These are phyloP conservation scores for Rhododendron williamsianum DNA, from an alignment of 148 eudicot genomes.

Conservation along the genomic window DNA sequence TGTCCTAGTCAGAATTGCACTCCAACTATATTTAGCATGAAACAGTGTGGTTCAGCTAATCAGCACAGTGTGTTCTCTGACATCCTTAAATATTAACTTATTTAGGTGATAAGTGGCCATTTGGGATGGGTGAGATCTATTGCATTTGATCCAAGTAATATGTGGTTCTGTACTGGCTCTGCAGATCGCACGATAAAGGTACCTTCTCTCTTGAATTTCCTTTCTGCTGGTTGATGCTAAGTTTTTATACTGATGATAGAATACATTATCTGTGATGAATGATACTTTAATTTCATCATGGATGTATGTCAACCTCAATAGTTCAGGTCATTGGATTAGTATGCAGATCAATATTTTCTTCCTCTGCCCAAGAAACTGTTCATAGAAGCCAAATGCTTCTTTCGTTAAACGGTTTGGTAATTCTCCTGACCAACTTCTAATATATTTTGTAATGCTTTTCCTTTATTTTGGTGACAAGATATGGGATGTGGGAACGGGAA, in stretches of 20 bases:
- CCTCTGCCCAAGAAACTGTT: neutral
- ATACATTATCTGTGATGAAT: neutral
- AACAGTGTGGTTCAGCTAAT: neutral
- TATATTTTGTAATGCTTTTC: neutral
- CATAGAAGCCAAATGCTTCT: neutral
- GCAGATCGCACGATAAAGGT: slow-evolving; percentile 99
- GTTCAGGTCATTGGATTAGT: neutral
- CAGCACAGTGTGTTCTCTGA: neutral
- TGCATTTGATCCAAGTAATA: slow-evolving; percentile 92
- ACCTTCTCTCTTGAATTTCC: slow-evolving; percentile 4
- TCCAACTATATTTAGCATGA: neutral
- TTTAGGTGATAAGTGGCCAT: slow-evolving; percentile 96
- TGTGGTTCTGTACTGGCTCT: slow-evolving; percentile 97
- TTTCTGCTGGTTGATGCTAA: neutral
- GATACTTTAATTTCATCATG: neutral
- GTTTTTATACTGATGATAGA: neutral
- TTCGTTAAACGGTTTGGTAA: too few species aligned
- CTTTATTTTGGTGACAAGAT: slow-evolving; percentile 41
- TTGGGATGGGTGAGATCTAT: slow-evolving; percentile 99
- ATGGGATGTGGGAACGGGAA: slow-evolving; percentile 90
- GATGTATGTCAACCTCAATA: neutral
- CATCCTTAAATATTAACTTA: slow-evolving; percentile 1
- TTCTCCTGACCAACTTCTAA: neutral
- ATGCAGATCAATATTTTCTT: neutral
- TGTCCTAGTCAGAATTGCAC: neutral